Evolutionary conservation across 2,329 filamentous ascomycete genomes (phyloP), one percentile per base, ranked within the genome.

Genomic region (Torrubiellomyces zombiae): DNA sequence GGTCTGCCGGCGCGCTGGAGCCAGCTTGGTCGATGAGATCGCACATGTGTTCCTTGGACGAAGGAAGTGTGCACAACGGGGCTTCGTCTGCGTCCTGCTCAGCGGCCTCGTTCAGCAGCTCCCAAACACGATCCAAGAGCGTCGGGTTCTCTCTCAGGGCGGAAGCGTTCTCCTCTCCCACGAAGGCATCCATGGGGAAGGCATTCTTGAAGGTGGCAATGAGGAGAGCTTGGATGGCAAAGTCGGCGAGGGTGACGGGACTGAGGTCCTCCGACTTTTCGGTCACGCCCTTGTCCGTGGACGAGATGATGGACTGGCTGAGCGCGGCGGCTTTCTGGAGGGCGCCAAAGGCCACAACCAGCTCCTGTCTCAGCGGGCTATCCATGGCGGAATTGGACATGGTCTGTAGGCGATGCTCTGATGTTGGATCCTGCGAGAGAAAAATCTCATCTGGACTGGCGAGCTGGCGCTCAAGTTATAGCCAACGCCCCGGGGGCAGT

Each of bases 241-340:
- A 69, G 42, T 71, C 66, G 39, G 60, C 67, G 12, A 69, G 51
- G 0, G 67, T 71, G 23, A 70, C 67, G 3, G 63, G 64, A 28
- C 58, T 64, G 18, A 66, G 45, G 38, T 68, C 64, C 21, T 58
- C 55, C n/a, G n/a, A n/a, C 33, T 71, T 71, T 30, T 58, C 50
- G 14, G 67, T 42, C 14, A 53, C 50, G 27, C 58, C 60, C 37
- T 64, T 64, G 43, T 65, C 58, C 16, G 52, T 46, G 3, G 50
- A 40, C 1, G 51, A 43, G 21, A 67, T 48, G 20, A 66, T 54
- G 3, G 52, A 53, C 26, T 61, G 57, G 36, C 60, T 65, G 29
- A 70, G 43, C 22, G 45, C 48, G 8, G 63, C 53, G 2, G 64
- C 63, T 16, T 48, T 47, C 26, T 51, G 51, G 17, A 60, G 44